These are phyloP conservation scores for Sugiyamaella lignohabitans DNA, from an alignment of 805 yeast genomes.

Conservation along the genomic window DNA sequence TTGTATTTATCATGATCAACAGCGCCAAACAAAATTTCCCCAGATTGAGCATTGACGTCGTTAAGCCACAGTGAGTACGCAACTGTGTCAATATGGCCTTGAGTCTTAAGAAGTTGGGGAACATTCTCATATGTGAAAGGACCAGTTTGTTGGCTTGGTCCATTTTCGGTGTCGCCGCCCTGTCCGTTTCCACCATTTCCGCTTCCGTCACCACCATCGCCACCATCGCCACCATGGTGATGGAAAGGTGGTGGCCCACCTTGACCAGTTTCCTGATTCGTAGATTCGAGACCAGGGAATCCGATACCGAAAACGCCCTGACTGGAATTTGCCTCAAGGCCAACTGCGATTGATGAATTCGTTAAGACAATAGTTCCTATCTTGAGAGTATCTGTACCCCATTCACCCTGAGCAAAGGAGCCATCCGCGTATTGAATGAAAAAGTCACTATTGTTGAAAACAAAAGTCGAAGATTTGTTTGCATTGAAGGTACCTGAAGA, in stretches of 20 bases:
- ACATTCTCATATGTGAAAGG: slow-evolving; percentile 47
- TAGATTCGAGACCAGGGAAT: slow-evolving; percentile 29
- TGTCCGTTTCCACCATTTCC: not conserved
- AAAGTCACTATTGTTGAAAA: slow-evolving; percentile 19
- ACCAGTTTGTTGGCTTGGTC: slow-evolving; percentile 12
- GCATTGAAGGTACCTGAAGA: slow-evolving; percentile 27
- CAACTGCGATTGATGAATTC: slow-evolving; percentile 66
- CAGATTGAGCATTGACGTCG: slow-evolving; percentile 27
- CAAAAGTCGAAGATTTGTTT: slow-evolving; percentile 28
- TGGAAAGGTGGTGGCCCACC: not conserved
- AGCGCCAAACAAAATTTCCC: slow-evolving; percentile 42
- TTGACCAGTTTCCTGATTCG: slow-evolving; percentile 9
- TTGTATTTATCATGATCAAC: slow-evolving; percentile 37
- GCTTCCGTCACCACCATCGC: not conserved
- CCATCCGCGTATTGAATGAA: slow-evolving; percentile 36
- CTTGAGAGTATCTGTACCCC: slow-evolving; percentile 55
- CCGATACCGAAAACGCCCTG: slow-evolving; percentile 45
- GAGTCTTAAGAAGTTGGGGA: slow-evolving; percentile 50
- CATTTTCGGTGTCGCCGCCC: slow-evolving; percentile 7
- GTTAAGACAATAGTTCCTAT: slow-evolving; percentile 45
- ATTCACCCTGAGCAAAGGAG: slow-evolving; percentile 45
- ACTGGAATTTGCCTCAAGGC: slow-evolving; percentile 54
- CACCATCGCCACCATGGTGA: not conserved
- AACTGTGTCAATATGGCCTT: slow-evolving; percentile 36
- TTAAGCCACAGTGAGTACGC: slow-evolving; percentile 44